Conservation (phyloP, 257 asterid genomes). For the Solanum sitiens region DNA sequence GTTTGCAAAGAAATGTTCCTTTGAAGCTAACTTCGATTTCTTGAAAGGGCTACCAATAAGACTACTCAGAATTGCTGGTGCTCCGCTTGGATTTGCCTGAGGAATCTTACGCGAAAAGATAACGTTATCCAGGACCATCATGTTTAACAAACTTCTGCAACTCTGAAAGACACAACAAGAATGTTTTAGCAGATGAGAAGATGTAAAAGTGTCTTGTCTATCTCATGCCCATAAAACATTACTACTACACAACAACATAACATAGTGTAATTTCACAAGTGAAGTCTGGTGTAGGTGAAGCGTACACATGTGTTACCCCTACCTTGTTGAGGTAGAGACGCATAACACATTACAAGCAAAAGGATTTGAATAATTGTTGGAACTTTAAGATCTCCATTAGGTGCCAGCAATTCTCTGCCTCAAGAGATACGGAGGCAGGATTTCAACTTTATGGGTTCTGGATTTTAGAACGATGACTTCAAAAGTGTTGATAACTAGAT, state of each 20-base stretch:
- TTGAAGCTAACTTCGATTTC: slow-evolving; percentile 27
- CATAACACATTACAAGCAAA: background rate
- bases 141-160: slow-evolving; percentile 67
- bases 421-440: background rate
- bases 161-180: slow-evolving; percentile 42
- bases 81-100: slow-evolving; percentile 31
- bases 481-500: background rate
- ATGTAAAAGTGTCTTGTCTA: background rate
- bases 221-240: background rate
- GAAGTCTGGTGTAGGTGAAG: background rate
- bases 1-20: slow-evolving; percentile 78
- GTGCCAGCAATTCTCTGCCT: background rate
- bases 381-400: background rate
- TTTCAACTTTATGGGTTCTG: background rate
- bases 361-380: background rate
- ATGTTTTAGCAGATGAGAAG: slow-evolving; percentile 4
- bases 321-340: background rate
- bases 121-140: slow-evolving; percentile 57
- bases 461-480: background rate
- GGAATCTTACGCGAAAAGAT: slow-evolving; percentile 47
- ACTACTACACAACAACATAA: background rate
- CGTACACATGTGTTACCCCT: background rate
- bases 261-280: background rate
- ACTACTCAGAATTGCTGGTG: slow-evolving; percentile 54
- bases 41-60: slow-evolving; percentile 35